Conservation (phyloP, 2,329 filamentous ascomycete genomes). For the Pseudogymnoascus sp. region DNA sequence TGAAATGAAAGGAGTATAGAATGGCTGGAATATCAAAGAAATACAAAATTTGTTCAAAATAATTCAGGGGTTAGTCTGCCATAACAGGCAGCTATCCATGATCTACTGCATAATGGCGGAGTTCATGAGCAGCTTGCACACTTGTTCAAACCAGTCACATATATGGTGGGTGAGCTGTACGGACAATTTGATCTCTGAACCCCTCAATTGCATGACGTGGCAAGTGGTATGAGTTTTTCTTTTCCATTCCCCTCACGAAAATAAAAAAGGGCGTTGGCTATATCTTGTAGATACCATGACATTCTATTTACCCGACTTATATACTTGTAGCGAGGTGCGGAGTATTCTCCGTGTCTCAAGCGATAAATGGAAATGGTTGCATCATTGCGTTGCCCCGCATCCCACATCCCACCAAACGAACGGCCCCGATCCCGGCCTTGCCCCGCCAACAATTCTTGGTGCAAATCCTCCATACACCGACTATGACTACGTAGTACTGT, state of each 20-base stretch:
- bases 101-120: background rate
- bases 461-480: constrained; percentile 3
- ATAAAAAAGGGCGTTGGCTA: background rate
- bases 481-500: constrained; percentile 3
- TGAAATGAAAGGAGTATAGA: background rate
- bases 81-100: background rate
- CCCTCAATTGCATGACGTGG: background rate
- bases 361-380: constrained; percentile 20
- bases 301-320: background rate
- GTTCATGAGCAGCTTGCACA: background rate
- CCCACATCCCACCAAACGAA: constrained; percentile 3
- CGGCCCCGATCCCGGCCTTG: background rate
- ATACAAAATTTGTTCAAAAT: background rate
- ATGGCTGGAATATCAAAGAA: background rate
- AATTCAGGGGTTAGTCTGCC: background rate
- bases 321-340: constrained; percentile 3
- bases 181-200: background rate
- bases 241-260: background rate
- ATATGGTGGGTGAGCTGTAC: background rate
- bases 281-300: background rate
- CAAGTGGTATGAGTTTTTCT: background rate
- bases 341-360: constrained; percentile 11
- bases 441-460: constrained; percentile 2
- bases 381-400: constrained; percentile 5
- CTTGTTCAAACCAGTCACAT: background rate